phyloP scores from a whole-genome alignment of 2,329 filamentous ascomycete genomes.

The Harringtonia lauricola region DNA sequence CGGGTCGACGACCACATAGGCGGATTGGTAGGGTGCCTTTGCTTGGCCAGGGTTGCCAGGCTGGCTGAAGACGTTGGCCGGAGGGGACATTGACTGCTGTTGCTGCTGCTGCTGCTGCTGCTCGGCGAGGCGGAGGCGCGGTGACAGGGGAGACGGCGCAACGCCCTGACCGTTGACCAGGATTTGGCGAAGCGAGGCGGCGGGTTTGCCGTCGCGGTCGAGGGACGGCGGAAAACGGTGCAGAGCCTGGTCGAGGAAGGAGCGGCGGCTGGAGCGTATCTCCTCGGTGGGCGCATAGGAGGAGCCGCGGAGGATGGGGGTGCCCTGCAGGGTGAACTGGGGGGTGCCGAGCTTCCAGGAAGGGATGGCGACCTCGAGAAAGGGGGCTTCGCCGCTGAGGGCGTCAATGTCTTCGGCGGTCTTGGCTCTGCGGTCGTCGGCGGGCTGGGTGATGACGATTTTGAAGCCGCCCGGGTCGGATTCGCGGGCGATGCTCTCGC shows the following conservation, averaged over 20 bases:
- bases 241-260: conserved; percentile 18
- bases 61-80: no score
- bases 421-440: conserved; percentile 46
- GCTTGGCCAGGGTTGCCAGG: not conserved
- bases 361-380: conserved; percentile 65
- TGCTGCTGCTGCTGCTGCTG: no score
- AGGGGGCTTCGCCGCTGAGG: conserved; percentile 37
- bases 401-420: conserved; percentile 47
- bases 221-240: conserved; percentile 29
- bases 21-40: conserved; percentile 37
- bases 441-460: conserved; percentile 66
- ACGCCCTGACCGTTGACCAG: conserved; percentile 1
- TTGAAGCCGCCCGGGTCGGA: conserved; percentile 61
- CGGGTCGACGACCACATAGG: conserved; percentile 48
- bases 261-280: conserved; percentile 43
- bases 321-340: conserved; percentile 66
- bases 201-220: conserved; percentile 15
- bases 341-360: conserved; percentile 76
- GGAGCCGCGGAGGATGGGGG: conserved; percentile 69
- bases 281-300: conserved; percentile 69
- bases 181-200: conserved; percentile 4
- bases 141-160: conserved; percentile 12
- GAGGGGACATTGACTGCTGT: no score
- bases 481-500: conserved; percentile 35
- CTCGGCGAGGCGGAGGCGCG: conserved; percentile 21